Base-by-base conservation (phyloP, 2,329 filamentous ascomycete genomes). In the Cladorrhinum sp. region DNA sequence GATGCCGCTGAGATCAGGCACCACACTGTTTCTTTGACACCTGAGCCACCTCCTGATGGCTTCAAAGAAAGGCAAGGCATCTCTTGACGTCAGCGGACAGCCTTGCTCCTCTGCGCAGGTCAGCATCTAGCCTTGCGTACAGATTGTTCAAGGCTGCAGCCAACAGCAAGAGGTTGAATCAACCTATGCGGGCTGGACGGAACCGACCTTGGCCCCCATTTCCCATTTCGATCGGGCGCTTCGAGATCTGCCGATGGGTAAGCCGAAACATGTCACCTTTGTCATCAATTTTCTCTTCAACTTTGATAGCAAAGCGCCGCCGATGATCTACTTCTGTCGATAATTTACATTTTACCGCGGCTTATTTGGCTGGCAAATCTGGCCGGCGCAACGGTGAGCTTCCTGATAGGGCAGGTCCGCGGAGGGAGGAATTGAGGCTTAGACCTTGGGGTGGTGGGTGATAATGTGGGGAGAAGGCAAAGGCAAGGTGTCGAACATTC, bases 341-440 rank as follows among this genome's bases (percentile, higher is more conserved):
- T n/a, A n/a, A n/a, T n/a, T n/a, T n/a, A n/a, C n/a, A n/a, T n/a
- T 10, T 30, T 30, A 30, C 26, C 26, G 26, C 26, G n/a, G n/a
- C n/a, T n/a, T n/a, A 28, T 28, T 9, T 28, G 33, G 42, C n/a
- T 46, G 42, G 42, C 7, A 46, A 20, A 46, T 18, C 18, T 46
- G 42, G 18, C 42, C 42, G 42, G 42, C 42, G 42, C n/a, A 20
- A 20, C n/a, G 18, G 42, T n/a, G 54, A 57, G 54, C 54, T 57
- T 39, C 54, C 54, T 57, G 23, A 57, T 51, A n/a, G 21, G 24
- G 49, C 49, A 51, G 49, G 49, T 51, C 21, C 26, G 46, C 16
- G 18, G 39, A 55, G 26, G 33, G 53, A 36, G n/a, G 49, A 9
- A 39, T 57, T 46, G 54, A 23, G 39, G 39, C 39, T 39, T 57